phyloP scores from a whole-genome alignment of 1,139 yeast genomes.

The Candida glucosophila region DNA sequence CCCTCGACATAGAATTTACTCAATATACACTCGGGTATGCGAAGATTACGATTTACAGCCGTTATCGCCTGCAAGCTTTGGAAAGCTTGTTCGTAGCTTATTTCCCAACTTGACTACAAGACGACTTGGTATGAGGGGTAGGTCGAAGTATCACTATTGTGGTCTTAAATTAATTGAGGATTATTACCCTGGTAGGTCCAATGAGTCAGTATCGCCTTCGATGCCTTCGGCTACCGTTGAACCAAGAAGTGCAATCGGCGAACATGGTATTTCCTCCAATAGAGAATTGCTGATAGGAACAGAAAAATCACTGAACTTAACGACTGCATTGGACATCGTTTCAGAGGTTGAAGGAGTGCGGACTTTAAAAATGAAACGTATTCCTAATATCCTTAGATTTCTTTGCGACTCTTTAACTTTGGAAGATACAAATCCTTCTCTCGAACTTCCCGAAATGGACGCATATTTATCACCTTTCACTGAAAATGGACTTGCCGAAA shows the following conservation, averaged over 20 bases:
- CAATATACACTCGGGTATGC: conserved; percentile 69
- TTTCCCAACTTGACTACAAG: conserved; percentile 76
- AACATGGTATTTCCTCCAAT: conserved; percentile 20
- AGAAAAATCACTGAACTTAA: conserved; percentile 7
- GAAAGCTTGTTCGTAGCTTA: conserved; percentile 66
- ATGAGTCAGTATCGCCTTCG: conserved; percentile 17
- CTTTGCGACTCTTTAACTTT: conserved; percentile 15
- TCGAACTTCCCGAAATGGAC: conserved; percentile 45
- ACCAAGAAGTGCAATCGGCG: conserved; percentile 10
- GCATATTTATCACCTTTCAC: conserved; percentile 40
- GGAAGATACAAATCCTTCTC: conserved; percentile 18
- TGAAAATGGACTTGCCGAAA: conserved; percentile 54
- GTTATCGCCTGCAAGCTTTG: conserved; percentile 79
- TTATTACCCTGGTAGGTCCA: conserved; percentile 19
- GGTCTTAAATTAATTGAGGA: conserved; percentile 65
- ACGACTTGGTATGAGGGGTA: conserved; percentile 82
- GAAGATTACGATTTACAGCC: conserved; percentile 61
- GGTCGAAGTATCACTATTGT: conserved; percentile 85
- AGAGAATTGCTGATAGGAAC: conserved; percentile 12
- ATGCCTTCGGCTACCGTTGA: conserved; percentile 10
- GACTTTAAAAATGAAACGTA: conserved; percentile 17
- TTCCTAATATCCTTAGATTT: conserved; percentile 28
- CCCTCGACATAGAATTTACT: conserved; percentile 76
- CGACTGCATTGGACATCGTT: conserved; percentile 4
- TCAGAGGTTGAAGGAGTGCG: conserved; percentile 4